phyloP scores from a whole-genome alignment of 2,329 filamentous ascomycete species.

The Arthroderma sp. region DNA sequence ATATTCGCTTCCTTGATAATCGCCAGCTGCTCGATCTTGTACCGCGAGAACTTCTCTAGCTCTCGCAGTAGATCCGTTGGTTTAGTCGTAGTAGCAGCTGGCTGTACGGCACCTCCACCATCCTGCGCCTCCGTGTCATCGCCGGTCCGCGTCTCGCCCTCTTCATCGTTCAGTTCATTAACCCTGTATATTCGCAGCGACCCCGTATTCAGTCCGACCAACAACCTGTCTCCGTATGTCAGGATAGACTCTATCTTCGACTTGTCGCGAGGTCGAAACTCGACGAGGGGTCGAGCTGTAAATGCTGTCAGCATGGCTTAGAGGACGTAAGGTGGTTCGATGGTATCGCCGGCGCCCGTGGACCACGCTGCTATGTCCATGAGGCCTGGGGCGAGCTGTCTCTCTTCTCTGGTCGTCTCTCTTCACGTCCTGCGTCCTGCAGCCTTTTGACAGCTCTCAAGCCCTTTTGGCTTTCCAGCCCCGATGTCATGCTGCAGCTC shows the following conservation, averaged over 20 bases:
- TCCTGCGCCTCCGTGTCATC: slow-evolving; percentile 19
- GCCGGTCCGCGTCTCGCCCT: slow-evolving; percentile 18
- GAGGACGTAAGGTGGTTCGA: neutral
- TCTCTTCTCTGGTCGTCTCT: neutral
- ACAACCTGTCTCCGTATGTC: slow-evolving; percentile 79
- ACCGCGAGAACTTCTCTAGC: slow-evolving; percentile 83
- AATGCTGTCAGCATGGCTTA: slow-evolving; percentile 86
- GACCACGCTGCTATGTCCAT: slow-evolving; percentile 5
- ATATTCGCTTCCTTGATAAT: slow-evolving; percentile 91
- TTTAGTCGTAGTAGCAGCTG: slow-evolving; percentile 29
- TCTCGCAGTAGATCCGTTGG: slow-evolving; percentile 79
- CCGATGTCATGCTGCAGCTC: slow-evolving; percentile 2
- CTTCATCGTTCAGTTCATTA: slow-evolving; percentile 49
- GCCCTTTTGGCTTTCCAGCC: neutral
- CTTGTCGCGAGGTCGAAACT: slow-evolving; percentile 91
- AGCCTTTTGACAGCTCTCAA: too few relatives aligned
- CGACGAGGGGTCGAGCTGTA: slow-evolving; percentile 88
- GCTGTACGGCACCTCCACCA: slow-evolving; percentile 11
- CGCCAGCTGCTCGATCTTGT: slow-evolving; percentile 83
- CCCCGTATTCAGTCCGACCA: slow-evolving; percentile 85
- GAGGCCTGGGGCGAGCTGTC: neutral
- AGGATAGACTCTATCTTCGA: slow-evolving; percentile 94
- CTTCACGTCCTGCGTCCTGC: neutral
- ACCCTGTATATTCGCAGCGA: slow-evolving; percentile 81
- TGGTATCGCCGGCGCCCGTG: neutral